A percentile compares a stretch with the other conserved stretches of the same genome.
phyloP scores from a whole-genome alignment of 1,139 yeast species.

The Pneumocystis jirovecii region DNA sequence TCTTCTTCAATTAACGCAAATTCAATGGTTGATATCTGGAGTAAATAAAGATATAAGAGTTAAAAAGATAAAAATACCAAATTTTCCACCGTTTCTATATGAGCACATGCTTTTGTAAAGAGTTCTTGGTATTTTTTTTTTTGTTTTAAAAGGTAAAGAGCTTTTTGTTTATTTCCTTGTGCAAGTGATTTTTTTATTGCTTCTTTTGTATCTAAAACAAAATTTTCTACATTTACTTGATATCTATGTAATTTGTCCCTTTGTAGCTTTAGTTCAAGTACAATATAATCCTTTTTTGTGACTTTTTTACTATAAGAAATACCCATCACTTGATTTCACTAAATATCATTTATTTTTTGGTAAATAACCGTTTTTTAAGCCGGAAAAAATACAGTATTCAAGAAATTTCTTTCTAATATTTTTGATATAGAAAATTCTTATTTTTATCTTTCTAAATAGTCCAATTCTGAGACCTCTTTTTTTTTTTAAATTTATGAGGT shows the following conservation, averaged over 20 bases:
- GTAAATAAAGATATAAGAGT: not conserved
- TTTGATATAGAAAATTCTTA: not conserved
- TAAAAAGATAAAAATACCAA: conserved; percentile 21
- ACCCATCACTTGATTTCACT: not conserved
- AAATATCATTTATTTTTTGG: not conserved
- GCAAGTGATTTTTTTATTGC: conserved; percentile 44
- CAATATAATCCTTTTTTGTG: conserved; percentile 71
- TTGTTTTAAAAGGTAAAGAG: conserved; percentile 57
- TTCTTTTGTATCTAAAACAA: conserved; percentile 42
- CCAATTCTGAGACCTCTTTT: not conserved
- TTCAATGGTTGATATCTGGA: conserved; percentile 41
- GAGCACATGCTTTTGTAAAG: conserved; percentile 55
- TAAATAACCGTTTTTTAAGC: not conserved
- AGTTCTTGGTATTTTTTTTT: conserved; percentile 69
- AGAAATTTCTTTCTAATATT: not conserved
- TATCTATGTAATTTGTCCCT: conserved; percentile 71
- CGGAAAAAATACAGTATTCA: not conserved
- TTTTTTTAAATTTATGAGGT: not conserved
- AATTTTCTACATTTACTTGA: conserved; percentile 43
- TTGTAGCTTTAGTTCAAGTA: conserved; percentile 72
- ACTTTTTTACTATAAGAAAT: conserved; percentile 24
- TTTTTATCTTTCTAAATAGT: not conserved
- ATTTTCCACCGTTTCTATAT: conserved; percentile 60
- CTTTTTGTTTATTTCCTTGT: conserved; percentile 42
- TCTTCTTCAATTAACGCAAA: conserved; percentile 79